Evolutionary conservation across 495 filamentous ascomycete genomes (phyloP).

Genomic region (Podospora appendiculata): DNA sequence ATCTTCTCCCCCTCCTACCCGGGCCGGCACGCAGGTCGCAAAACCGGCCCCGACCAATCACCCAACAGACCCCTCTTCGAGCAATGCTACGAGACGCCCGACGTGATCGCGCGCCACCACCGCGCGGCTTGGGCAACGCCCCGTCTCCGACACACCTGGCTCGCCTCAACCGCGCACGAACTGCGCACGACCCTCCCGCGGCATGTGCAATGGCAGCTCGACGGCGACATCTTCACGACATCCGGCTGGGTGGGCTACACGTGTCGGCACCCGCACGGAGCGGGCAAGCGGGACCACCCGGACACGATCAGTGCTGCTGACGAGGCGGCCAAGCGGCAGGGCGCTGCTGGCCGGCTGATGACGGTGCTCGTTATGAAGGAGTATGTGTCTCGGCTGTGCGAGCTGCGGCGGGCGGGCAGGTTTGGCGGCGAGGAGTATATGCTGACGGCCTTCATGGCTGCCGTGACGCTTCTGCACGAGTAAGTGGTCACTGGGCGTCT

Average conservation of each 20-base stretch:
- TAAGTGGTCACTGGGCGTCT: conserved; percentile 7
- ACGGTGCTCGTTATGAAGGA: conserved; percentile 26
- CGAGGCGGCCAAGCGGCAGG: conserved; percentile 2
- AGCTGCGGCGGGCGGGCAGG: conserved; percentile 18
- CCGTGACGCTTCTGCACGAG: conserved; percentile 34
- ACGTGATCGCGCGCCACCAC: conserved; percentile 21
- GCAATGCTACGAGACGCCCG: conserved; percentile 2
- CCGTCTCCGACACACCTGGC: conserved; percentile 13
- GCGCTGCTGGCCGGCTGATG: conserved; percentile 10
- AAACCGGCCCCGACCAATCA: too few relatives aligned
- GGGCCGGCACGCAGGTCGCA: conserved; percentile 10
- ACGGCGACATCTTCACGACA: conserved; percentile 20
- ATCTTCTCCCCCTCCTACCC: conserved; percentile 24
- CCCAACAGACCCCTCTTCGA: neutral
- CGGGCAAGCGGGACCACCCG: conserved; percentile 12
- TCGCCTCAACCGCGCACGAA: conserved; percentile 6
- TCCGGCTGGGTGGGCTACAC: conserved; percentile 32
- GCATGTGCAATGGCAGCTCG: conserved; percentile 26
- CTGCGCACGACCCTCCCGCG: conserved; percentile 14
- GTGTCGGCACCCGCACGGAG: conserved; percentile 19
- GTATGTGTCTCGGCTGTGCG: conserved; percentile 20
- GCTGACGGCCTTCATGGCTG: conserved; percentile 31
- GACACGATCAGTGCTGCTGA: conserved; percentile 22
- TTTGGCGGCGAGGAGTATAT: conserved; percentile 28
- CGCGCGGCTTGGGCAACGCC: conserved; percentile 15